Evolutionary conservation across 768 basidiomycete species (phyloP), one percentile per base, ranked within the genome.

Genomic region (Mycena vulgaris): DNA sequence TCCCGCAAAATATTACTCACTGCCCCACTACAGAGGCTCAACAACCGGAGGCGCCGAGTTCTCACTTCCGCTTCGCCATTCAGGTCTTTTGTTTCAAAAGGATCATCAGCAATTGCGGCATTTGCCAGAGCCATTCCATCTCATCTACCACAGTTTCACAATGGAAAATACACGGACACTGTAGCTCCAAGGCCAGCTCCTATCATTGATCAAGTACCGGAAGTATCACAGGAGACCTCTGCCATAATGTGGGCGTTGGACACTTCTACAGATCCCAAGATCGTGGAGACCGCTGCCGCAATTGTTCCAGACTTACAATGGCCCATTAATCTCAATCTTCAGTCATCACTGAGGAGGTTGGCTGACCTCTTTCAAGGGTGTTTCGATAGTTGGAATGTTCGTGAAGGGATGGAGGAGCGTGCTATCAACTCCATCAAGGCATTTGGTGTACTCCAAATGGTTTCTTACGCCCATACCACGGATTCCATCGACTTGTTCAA

Each of bases 171-270:
- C n/a, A n/a, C n/a, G n/a, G n/a, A n/a, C n/a, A n/a, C n/a, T n/a
- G n/a, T n/a, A n/a, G n/a, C n/a, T n/a, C 25, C 39, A 1, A 10
- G 11, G 4, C n/a, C 25, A 3, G 19, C 5, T 30, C 27, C 0
- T 9, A 39, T 40, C n/a, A 40, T 39, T 40, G 19, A 21, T 16
- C 10, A 21, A 5, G 25, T 63, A 8, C 51, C 62, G 1, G 10
- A 8, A 16, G 6, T 39, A 14, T 63, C 62, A 13, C 25, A 27
- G 1, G 62, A 39, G 28, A 21, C 31, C 37, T 8, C 62, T 30
- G 62, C 62, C 1, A 17, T 63, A 9, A 17, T 52, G 16, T 63
- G 62, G 62, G 39, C n/a, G n/a, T 28, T 63, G 25, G 62, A 63
- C 28, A 52, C 51, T 8, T 63, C 62, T 17, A 63, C 62, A 13